A percentile compares a stretch with the other conserved stretches of the same genome.
Evolutionary conservation across 352 stramenopile species (phyloP).

Genomic region (Globisporangium carolinianum): DNA sequence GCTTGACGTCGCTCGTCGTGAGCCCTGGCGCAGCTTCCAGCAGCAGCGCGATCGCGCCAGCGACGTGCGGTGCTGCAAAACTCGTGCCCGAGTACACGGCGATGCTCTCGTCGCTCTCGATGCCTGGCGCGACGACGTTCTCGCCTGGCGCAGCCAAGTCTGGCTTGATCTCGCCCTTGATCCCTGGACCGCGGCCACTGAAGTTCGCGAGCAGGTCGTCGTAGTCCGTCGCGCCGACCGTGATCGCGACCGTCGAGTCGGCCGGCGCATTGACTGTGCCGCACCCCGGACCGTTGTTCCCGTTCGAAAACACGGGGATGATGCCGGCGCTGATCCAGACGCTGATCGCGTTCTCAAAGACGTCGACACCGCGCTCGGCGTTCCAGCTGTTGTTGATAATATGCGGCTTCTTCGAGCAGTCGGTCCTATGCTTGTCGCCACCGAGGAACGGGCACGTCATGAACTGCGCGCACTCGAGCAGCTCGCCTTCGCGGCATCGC

Average conservation of each 20-base stretch:
- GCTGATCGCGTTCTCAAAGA: conserved; percentile 22
- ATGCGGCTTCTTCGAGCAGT: conserved; percentile 40
- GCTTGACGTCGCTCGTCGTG: conserved; percentile 18
- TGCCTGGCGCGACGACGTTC: conserved; percentile 18
- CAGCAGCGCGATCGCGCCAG: conserved; percentile 29
- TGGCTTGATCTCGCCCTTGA: conserved; percentile 34
- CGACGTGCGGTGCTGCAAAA: conserved; percentile 30
- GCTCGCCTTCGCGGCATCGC: conserved; percentile 24
- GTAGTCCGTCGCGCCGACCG: conserved; percentile 37
- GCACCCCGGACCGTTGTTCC: conserved; percentile 36
- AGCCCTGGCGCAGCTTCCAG: conserved; percentile 26
- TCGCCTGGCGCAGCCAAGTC: conserved; percentile 31
- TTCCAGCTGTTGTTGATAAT: conserved; percentile 69
- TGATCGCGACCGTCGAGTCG: conserved; percentile 27
- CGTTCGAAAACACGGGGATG: conserved; percentile 45
- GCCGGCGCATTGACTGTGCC: conserved; percentile 29
- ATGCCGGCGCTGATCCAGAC: conserved; percentile 50
- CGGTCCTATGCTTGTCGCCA: conserved; percentile 15
- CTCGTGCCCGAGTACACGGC: conserved; percentile 26
- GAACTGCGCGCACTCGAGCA: conserved; percentile 40
- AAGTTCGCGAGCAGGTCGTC: conserved; percentile 22
- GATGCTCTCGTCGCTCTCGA: conserved; percentile 5
- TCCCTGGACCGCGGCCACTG: conserved; percentile 29
- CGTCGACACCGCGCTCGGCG: conserved; percentile 22
- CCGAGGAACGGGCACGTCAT: conserved; percentile 29